Conservation (phyloP, 495 filamentous ascomycete genomes). For the Hyaloscypha hepaticicola region DNA sequence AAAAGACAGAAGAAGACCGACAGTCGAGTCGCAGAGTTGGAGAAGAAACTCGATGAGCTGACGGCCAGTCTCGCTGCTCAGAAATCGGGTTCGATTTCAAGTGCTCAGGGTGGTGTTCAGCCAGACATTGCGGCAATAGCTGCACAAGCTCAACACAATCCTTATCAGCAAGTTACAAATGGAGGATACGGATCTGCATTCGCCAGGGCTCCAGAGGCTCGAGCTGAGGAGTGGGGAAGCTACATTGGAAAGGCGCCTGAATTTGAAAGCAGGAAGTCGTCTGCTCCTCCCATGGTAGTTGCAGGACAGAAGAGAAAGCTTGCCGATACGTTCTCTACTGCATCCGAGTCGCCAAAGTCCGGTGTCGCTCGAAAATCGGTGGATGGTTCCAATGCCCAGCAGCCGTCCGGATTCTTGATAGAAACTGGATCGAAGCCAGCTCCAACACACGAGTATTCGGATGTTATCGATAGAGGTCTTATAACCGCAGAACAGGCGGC, state of each 20-base stretch:
- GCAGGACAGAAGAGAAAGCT: constrained; percentile 50
- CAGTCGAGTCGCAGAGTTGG: constrained; percentile 85
- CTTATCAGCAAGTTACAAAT: constrained; percentile 34
- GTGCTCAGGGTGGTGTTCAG: background rate
- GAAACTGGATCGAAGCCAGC: constrained; percentile 10
- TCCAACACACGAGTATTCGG: constrained; percentile 42
- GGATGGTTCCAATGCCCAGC: background rate
- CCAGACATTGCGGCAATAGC: background rate
- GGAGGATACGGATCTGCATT: constrained; percentile 19
- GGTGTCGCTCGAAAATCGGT: background rate
- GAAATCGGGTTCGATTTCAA: constrained; percentile 29
- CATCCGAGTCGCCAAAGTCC: constrained; percentile 11
- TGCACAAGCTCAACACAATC: constrained; percentile 6
- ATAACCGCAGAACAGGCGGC: constrained; percentile 61
- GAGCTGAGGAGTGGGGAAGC: constrained; percentile 19
- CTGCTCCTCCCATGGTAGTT: constrained; percentile 37
- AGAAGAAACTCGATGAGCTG: constrained; percentile 87
- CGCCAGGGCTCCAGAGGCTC: constrained; percentile 7
- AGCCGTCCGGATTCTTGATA: constrained; percentile 3
- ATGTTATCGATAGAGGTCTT: constrained; percentile 71
- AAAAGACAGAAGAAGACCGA: constrained; percentile 95
- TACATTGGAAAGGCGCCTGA: constrained; percentile 22
- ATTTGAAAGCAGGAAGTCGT: constrained; percentile 21
- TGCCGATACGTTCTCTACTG: constrained; percentile 17
- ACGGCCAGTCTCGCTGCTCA: constrained; percentile 71